phyloP scores from a whole-genome alignment of 108 stramenopile genomes.

The Fistulifera solaris region DNA sequence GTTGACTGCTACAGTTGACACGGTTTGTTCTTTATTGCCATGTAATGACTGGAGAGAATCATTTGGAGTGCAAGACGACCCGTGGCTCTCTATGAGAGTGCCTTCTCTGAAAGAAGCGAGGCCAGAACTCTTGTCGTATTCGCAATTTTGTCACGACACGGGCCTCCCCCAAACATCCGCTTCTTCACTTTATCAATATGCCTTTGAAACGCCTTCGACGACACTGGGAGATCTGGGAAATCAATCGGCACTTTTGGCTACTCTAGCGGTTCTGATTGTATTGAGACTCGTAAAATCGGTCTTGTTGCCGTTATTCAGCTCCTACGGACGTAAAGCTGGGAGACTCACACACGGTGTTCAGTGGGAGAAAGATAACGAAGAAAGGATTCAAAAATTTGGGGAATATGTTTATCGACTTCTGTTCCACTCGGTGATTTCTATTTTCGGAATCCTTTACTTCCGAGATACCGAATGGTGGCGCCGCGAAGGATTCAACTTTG shows the following conservation, averaged over 20 bases:
- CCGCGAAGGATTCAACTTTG: neutral
- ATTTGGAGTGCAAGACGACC: constrained; percentile 3
- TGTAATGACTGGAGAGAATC: constrained; percentile 22
- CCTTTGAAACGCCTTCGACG: constrained; percentile 44
- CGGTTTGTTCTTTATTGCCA: constrained; percentile 19
- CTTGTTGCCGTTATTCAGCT: constrained; percentile 50
- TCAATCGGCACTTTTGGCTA: constrained; percentile 18
- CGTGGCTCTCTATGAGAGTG: constrained; percentile 17
- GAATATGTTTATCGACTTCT: constrained; percentile 79
- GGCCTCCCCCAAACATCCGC: neutral
- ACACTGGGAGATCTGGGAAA: constrained; percentile 32
- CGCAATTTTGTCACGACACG: neutral
- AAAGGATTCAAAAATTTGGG: constrained; percentile 72
- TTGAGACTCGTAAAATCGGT: constrained; percentile 45
- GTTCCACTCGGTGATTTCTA: constrained; percentile 54
- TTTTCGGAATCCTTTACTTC: constrained; percentile 55
- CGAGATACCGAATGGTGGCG: constrained; percentile 59
- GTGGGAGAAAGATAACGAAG: constrained; percentile 54
- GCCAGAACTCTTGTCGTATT: neutral
- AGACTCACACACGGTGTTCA: constrained; percentile 49
- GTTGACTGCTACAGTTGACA: constrained; percentile 21
- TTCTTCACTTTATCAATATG: constrained; percentile 23
- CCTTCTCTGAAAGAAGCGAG: neutral
- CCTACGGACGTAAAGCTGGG: constrained; percentile 39
- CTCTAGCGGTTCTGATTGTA: constrained; percentile 34